These are phyloP conservation scores for Penicillium sp. DNA, from an alignment of 2,329 filamentous ascomycete genomes.

Conservation along the genomic window DNA sequence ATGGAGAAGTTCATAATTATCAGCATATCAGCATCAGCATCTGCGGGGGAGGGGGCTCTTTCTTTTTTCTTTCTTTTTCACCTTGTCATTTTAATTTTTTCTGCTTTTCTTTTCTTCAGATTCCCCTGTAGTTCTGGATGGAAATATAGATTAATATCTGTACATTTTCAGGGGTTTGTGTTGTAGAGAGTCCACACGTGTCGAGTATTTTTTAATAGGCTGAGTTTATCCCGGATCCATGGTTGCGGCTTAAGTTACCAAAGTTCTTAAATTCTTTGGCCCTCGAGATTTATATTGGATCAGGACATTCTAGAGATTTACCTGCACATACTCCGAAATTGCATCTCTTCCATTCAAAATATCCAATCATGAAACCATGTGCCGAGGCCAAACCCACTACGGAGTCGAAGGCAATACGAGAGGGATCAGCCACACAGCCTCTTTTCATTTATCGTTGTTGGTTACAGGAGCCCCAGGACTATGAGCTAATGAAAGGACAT, in stretches of 20 bases:
- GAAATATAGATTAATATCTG: constrained; percentile 26
- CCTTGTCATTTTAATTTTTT: constrained; percentile 12
- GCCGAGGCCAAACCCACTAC: neutral
- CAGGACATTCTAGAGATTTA: no score
- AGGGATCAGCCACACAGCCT: constrained; percentile 9
- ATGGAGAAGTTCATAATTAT: constrained; percentile 21
- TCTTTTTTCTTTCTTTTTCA: constrained; percentile 8
- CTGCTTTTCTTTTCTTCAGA: constrained; percentile 9
- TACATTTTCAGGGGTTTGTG: neutral
- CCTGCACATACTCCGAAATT: no score
- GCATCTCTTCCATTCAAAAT: neutral
- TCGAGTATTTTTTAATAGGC: no score
- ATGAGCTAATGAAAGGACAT: neutral
- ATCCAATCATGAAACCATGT: neutral
- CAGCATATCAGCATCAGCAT: constrained; percentile 26
- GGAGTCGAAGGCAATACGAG: constrained; percentile 14
- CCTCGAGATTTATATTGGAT: no score
- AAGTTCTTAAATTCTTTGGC: neutral
- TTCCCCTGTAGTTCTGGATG: constrained; percentile 21
- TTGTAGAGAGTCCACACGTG: neutral
- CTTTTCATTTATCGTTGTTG: neutral
- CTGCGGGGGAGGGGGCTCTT: constrained; percentile 6
- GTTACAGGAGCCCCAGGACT: neutral
- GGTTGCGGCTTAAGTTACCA: neutral
- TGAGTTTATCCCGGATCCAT: neutral